Percentiles rank a stretch among this genome's conserved stretches.
phyloP scores from a whole-genome alignment of 148 eudicot genomes.

The Silene latifolia region DNA sequence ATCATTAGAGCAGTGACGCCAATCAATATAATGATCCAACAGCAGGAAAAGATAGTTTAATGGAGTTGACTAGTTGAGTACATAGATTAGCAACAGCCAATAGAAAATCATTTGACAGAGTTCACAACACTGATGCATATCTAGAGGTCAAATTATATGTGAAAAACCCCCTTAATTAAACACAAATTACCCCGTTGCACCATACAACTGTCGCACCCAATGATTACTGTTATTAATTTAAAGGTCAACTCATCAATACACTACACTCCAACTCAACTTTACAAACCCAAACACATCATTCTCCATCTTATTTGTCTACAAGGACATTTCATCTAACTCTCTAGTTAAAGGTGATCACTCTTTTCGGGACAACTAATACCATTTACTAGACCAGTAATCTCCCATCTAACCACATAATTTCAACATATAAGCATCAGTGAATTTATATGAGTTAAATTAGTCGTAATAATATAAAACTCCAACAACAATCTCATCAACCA shows the following conservation, averaged over 20 bases:
- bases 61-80: not conserved
- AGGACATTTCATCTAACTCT: not conserved
- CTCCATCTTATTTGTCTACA: not conserved
- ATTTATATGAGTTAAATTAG: not conserved
- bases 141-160: slow-evolving; percentile 2
- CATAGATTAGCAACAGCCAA: not conserved
- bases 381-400: not conserved
- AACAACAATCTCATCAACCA: not conserved
- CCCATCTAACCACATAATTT: not conserved
- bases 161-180: too few relatives aligned
- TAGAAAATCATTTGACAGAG: not conserved
- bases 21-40: not conserved
- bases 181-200: too few relatives aligned
- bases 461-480: not conserved
- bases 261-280: slow-evolving; percentile 2
- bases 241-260: slow-evolving; percentile 9
- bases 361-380: not conserved
- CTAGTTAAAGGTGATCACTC: not conserved
- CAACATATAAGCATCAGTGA: not conserved
- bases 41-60: slow-evolving; percentile 5
- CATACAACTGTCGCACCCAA: too few relatives aligned
- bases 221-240: too few relatives aligned
- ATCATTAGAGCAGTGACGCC: not conserved
- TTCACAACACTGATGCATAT: slow-evolving; percentile 1
- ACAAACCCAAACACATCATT: slow-evolving; percentile 7